These are phyloP conservation scores for Dimocarpus longan DNA, from an alignment of 345 rosid genomes.

Conservation along the genomic window DNA sequence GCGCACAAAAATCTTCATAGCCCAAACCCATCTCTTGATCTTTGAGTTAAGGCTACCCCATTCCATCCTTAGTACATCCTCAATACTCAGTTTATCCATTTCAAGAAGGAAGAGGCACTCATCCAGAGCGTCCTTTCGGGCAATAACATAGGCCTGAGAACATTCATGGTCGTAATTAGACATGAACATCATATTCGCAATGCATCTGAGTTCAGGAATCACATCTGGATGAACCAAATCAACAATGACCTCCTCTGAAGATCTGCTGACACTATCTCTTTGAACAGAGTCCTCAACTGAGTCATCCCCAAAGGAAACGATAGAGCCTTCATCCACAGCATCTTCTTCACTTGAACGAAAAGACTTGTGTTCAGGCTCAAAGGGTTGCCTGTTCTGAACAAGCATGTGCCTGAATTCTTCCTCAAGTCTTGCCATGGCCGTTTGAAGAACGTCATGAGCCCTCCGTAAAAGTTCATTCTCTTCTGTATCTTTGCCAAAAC, in stretches of 20 bases:
- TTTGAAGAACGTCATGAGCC: constrained; percentile 80
- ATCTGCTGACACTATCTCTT: constrained; percentile 61
- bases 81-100: constrained; percentile 82
- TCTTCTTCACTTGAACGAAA: constrained; percentile 76
- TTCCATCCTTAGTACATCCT: constrained; percentile 84
- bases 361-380: constrained; percentile 67
- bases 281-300: constrained; percentile 56
- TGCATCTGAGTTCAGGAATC: constrained; percentile 66
- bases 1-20: constrained; percentile 63
- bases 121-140: constrained; percentile 73
- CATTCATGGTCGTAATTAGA: constrained; percentile 77
- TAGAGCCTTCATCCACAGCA: constrained; percentile 45
- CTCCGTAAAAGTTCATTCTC: constrained; percentile 50
- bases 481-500: constrained; percentile 24
- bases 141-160: constrained; percentile 60
- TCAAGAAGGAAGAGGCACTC: constrained; percentile 74
- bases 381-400: constrained; percentile 60
- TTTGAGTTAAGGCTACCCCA: constrained; percentile 71
- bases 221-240: constrained; percentile 73
- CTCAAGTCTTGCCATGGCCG: constrained; percentile 85
- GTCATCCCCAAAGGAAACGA: constrained; percentile 64
- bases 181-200: constrained; percentile 66
- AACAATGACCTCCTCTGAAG: constrained; percentile 50
- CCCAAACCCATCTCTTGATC: constrained; percentile 88
- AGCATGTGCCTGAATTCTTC: constrained; percentile 80